Conservation (phyloP, 1,284 basidiomycete species). For the Pterula multifida region DNA sequence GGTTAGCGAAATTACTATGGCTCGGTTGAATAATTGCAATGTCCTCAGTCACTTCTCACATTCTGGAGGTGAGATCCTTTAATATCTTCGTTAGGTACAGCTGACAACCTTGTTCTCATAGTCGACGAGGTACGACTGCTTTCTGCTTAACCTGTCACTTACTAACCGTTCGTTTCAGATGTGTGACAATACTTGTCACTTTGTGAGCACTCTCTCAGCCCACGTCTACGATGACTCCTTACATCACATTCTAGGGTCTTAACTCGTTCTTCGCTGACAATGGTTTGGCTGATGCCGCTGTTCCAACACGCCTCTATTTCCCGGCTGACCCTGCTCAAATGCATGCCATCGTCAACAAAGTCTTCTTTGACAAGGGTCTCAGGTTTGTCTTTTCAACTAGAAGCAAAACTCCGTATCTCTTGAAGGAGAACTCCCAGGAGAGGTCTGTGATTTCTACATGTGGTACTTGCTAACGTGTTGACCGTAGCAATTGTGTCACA, state of each 20-base stretch:
- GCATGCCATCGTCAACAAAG: constrained; percentile 59
- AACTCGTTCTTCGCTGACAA: constrained; percentile 84
- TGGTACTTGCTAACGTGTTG: not conserved
- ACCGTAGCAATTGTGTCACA: not conserved
- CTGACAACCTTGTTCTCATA: constrained; percentile 13
- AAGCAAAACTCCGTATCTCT: constrained; percentile 76
- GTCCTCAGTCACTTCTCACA: constrained; percentile 82
- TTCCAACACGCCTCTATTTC: constrained; percentile 73
- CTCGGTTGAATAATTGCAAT: constrained; percentile 75
- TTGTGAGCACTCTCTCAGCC: constrained; percentile 23
- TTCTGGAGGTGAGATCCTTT: constrained; percentile 48
- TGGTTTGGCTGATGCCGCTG: constrained; percentile 51
- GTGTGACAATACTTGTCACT: constrained; percentile 82
- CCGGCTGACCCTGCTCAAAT: constrained; percentile 75
- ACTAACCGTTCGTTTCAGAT: constrained; percentile 25
- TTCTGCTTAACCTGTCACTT: not conserved
- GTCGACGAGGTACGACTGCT: constrained; percentile 41
- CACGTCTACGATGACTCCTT: not conserved
- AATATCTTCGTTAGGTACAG: constrained; percentile 2
- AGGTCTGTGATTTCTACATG: constrained; percentile 17
- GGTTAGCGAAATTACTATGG: constrained; percentile 83
- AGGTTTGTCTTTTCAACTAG: constrained; percentile 82
- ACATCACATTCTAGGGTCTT: constrained; percentile 25
- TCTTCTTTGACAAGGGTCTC: constrained; percentile 72
- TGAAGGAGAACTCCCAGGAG: constrained; percentile 60